These are phyloP conservation scores for Russula earlei DNA, from an alignment of 768 basidiomycete species.

Conservation along the genomic window DNA sequence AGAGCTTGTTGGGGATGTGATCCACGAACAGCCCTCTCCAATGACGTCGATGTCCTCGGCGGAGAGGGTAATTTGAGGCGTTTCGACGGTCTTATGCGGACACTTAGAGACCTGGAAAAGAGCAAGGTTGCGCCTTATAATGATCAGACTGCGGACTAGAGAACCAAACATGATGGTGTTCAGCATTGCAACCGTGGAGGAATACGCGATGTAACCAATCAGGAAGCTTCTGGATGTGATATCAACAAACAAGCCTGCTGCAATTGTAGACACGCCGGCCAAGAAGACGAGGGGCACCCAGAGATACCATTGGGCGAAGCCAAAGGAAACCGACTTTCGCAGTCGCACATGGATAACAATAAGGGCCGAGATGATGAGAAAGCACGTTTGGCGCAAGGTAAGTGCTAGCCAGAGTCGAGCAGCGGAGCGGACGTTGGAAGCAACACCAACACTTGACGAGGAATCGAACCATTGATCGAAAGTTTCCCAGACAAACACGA, in stretches of 20 bases:
- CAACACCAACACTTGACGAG: constrained; percentile 25
- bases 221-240: constrained; percentile 47
- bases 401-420: constrained; percentile 60
- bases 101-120: constrained; percentile 35
- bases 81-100: constrained; percentile 38
- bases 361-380: constrained; percentile 49
- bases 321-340: constrained; percentile 61
- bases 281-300: constrained; percentile 57
- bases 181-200: constrained; percentile 39
- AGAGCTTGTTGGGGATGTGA: constrained; percentile 53
- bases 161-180: constrained; percentile 48
- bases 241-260: constrained; percentile 49
- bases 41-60: constrained; percentile 67
- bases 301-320: constrained; percentile 62
- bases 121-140: constrained; percentile 56
- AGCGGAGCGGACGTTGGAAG: constrained; percentile 42
- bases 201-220: constrained; percentile 51
- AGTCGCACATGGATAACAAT: constrained; percentile 63
- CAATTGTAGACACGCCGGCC: constrained; percentile 44
- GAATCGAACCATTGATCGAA: constrained; percentile 41
- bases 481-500: constrained; percentile 58
- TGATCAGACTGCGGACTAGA: constrained; percentile 51
- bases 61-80: constrained; percentile 52
- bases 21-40: constrained; percentile 73
- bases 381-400: constrained; percentile 59